A percentile compares a stretch with the other conserved stretches of the same genome.
These are phyloP conservation scores for Colletotrichum graminicola DNA, from an alignment of 2,329 filamentous ascomycete genomes.

Conservation along the genomic window DNA sequence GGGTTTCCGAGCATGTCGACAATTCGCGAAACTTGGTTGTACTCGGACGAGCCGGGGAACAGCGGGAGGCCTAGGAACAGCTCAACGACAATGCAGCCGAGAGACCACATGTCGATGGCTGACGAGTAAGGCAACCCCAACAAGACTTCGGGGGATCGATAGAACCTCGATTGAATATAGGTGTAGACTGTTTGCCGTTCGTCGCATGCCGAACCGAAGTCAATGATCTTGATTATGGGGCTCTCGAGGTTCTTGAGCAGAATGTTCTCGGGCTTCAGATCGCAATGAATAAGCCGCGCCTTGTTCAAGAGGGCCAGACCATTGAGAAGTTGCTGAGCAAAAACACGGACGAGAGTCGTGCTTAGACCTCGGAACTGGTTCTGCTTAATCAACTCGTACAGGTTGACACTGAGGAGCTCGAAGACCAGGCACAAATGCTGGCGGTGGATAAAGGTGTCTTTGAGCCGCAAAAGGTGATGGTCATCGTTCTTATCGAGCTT, in stretches of 20 bases:
- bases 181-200: slow-evolving; percentile 99
- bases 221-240: slow-evolving; percentile 99
- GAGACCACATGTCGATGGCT: slow-evolving; percentile 99
- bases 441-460: slow-evolving; percentile 97
- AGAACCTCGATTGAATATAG: slow-evolving; percentile 98
- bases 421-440: slow-evolving; percentile 98
- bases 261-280: slow-evolving; percentile 98
- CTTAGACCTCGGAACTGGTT: slow-evolving; percentile 98
- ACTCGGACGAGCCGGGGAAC: slow-evolving; percentile 97
- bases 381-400: slow-evolving; percentile 99
- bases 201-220: slow-evolving; percentile 98
- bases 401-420: slow-evolving; percentile 94
- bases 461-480: slow-evolving; percentile 92
- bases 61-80: slow-evolving; percentile 93
- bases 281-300: slow-evolving; percentile 96
- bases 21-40: slow-evolving; percentile 97
- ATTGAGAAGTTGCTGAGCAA: slow-evolving; percentile 95
- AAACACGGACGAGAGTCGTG: slow-evolving; percentile 95
- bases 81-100: slow-evolving; percentile 98
- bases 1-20: slow-evolving; percentile 98
- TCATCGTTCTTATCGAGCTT: slow-evolving; percentile 99
- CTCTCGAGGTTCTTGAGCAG: slow-evolving; percentile 97
- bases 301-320: slow-evolving; percentile 94
- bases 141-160: slow-evolving; percentile 94
- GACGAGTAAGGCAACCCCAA: slow-evolving; percentile 97